Base-by-base conservation (phyloP, 2,329 filamentous ascomycete species). In the Penicillium vulpinum region DNA sequence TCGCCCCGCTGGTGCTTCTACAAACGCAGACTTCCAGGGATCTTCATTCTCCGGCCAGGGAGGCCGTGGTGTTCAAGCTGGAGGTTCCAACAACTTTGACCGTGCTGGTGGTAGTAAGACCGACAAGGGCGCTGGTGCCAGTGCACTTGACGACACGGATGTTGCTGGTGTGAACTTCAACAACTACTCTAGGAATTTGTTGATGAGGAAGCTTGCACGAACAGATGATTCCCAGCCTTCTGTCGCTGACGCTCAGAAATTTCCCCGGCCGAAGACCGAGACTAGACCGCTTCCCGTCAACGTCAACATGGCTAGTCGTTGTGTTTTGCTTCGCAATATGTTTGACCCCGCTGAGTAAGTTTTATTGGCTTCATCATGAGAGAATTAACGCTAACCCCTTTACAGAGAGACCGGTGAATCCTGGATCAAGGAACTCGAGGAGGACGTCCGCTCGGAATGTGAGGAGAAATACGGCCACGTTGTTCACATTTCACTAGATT, bases 151-250 rank as follows among this genome's bases (percentile, higher is more conserved):
- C 78, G 94, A 99, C 73, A 96, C 92, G 61, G 94, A 99, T 76
- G 94, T 99, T 73, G 91, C 90, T 50, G 94, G 94, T 72, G 93
- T 99, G 77, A 97, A 97, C 80, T 97, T 97, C 88, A 96, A 92
- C 84, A 97, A 97, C 78, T 97, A 96, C 81, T 96, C 91, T 83
- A 91, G 94, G 79, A 92, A 97, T 81, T 91, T 92, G 73, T 88
- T 99, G 78, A 99, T 99, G 94, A 87, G 91, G 77, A 97, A 97
- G 80, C 90, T 99, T 78, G 92, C 94, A 73, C 88, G 94, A 83
- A 93, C 90, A 79, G 92, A 97, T 78, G 92, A 97, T 73, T 82
- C 86, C 66, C 84, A 85, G 68, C 73, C 75, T 56, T 67, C 72
- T 58, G 80, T 83, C 67, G 85, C 84, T 69, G 85, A 88, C 66